Base-by-base conservation (phyloP, 139 green algal species). In the Closterium sp. region DNA sequence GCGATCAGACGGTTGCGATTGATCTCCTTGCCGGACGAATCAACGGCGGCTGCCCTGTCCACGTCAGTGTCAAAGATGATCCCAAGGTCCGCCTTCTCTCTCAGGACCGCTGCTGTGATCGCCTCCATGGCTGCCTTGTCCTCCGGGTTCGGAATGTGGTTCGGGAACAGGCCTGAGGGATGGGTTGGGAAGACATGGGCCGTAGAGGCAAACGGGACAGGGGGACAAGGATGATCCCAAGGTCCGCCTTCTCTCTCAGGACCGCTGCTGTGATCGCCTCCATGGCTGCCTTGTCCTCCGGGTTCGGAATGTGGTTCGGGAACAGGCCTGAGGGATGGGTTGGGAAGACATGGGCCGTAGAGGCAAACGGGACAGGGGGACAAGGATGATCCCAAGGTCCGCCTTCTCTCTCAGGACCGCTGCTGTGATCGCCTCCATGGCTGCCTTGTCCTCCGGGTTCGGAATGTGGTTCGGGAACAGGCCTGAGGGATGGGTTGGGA, bases 51-150 rank as follows among this genome's bases (percentile, higher is more conserved):
- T 31, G 90, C 84, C 34, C 98, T 96, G 95, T 99, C 98, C 35
- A 99, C 97, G 93, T 99, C 98, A 1, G 98, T 99, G 94, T 99
- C 98, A 87, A 99, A 97, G 34, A 99, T 96, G 32, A 99, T 97
- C 34, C 97, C 98, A 83, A 99, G 93, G 87, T 99, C 97, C 1
- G 98, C 97, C 0, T 94, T 91, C 8, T 93, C 88, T 0, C 87
- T 32, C 85, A 93, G 94, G 12, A 96, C 96, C 2, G 95, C 95
- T 2, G 93, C 83, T 28, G 96, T 93, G 32, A 93, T 94, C 12
- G 91, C 90, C 23, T 90, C 92, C 96, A 98, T 98, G 30, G 98
- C 98, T n/a, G 89, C 91, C 86, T 95, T 95, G 88, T 99, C 97
- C 93, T 99, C 98, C 0, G 97, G 97, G 95, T 99, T 99, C 69